These are phyloP conservation scores for Kalanchoe fedtschenkoi DNA, from an alignment of 164 flowering plant genomes.

Conservation along the genomic window DNA sequence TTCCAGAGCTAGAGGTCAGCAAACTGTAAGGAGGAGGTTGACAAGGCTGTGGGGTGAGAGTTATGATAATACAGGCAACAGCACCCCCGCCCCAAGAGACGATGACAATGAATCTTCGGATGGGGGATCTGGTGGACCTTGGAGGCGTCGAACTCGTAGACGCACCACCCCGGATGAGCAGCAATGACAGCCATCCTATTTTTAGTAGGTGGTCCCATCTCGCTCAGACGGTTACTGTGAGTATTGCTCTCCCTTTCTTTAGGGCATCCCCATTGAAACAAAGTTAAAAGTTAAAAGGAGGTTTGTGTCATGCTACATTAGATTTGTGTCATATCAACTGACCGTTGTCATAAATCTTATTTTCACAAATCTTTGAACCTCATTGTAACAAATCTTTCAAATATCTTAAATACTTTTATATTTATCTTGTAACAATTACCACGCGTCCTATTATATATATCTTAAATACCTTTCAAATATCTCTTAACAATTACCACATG, in stretches of 20 bases:
- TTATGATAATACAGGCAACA: slow-evolving; percentile 28
- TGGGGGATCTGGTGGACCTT: slow-evolving; percentile 19
- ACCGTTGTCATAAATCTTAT: no score
- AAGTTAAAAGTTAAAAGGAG: no score
- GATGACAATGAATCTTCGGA: slow-evolving; percentile 38
- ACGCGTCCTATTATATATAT: no score
- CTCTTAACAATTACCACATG: no score
- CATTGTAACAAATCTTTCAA: no score
- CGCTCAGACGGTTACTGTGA: slow-evolving; percentile 6
- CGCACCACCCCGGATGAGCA: slow-evolving; percentile 33
- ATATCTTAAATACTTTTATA: no score
- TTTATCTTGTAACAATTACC: no score
- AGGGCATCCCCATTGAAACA: no score
- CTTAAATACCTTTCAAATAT: no score
- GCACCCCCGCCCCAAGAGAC: slow-evolving; percentile 30
- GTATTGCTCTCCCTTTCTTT: not conserved
- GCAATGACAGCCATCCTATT: slow-evolving; percentile 9
- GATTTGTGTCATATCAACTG: no score
- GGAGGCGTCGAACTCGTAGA: slow-evolving; percentile 29
- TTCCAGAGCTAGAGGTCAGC: slow-evolving; percentile 47
- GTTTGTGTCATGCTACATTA: no score
- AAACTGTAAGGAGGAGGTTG: slow-evolving; percentile 40
- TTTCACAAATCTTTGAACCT: no score
- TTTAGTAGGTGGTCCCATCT: not conserved
- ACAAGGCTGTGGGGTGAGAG: slow-evolving; percentile 59